Evolutionary conservation across 2,329 filamentous ascomycete genomes (phyloP), one percentile per base, ranked within the genome.

Genomic region (Exserohilum rostratum): DNA sequence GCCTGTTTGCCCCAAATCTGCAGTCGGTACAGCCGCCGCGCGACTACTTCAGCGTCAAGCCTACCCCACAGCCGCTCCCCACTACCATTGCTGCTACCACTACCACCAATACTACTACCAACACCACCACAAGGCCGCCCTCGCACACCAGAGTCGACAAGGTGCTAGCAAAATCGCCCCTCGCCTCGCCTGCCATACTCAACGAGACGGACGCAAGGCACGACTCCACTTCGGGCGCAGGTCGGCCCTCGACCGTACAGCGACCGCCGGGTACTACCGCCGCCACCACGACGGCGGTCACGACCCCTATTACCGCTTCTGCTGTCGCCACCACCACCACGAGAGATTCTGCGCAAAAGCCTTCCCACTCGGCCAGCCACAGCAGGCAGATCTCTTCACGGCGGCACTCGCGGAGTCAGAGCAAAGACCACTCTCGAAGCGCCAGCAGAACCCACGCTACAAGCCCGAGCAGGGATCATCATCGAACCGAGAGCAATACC

Each of bases 31-130:
- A 29, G 46, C 58, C 63, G 47, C 64, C 70, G 22, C 59, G 70
- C 31, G 76, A 78, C 60, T 78, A 78, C 64, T 78, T 78, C 67
- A 72, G 63, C 50, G 62, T 67, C 30, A 70, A 71, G 48, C 65
- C 68, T 7, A 59, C 62, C 0, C 50, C 62, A 12, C 57, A 61
- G 5, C 44, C 57, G 10, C 50, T 60, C 12, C 44, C 42, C 6
- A 13, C n/a, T n/a, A n/a, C n/a, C n/a, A n/a, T n/a, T n/a, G n/a
- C n/a, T n/a, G n/a, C n/a, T n/a, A n/a, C n/a, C n/a, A n/a, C n/a
- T n/a, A n/a, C n/a, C n/a, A n/a, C n/a, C n/a, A n/a, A n/a, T n/a
- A n/a, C n/a, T n/a, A n/a, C n/a, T n/a, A n/a, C n/a, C n/a, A n/a
- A n/a, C n/a, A n/a, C n/a, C n/a, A n/a, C n/a, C 15, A 48, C 67